Conservation (phyloP, 306 rosid species). For the Delonix regia region DNA sequence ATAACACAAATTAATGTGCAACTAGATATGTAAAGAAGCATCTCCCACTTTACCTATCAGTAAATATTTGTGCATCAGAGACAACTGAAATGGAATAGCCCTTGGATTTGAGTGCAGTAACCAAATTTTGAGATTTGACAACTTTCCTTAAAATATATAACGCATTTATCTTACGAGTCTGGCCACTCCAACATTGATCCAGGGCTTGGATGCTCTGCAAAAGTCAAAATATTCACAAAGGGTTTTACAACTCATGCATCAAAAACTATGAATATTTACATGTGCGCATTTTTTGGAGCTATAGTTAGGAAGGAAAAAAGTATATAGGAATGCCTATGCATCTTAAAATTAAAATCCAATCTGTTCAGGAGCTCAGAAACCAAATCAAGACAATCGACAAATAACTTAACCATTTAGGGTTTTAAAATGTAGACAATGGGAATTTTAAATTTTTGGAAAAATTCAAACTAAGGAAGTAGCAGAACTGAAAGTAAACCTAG, state of each 20-base stretch:
- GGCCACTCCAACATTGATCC: conserved; percentile 40
- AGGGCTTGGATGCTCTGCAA: conserved; percentile 56
- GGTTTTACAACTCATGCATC: conserved; percentile 4
- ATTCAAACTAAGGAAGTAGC: neutral
- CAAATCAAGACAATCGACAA: neutral
- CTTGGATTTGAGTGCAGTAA: conserved; percentile 48
- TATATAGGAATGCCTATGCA: neutral
- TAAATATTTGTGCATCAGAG: conserved; percentile 35
- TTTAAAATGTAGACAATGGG: neutral
- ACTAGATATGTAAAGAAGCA: conserved; percentile 8
- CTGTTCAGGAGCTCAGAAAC: neutral
- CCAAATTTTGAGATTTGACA: conserved; percentile 45
- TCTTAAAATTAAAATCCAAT: neutral
- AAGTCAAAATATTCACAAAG: conserved; percentile 29
- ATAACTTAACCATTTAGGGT: neutral
- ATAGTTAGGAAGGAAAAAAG: neutral
- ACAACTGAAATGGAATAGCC: conserved; percentile 46
- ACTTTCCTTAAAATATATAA: conserved; percentile 56
- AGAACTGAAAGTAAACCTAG: neutral
- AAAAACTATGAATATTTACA: conserved; percentile 17
- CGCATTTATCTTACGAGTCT: conserved; percentile 43
- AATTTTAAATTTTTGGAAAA: neutral
- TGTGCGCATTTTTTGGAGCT: conserved; percentile 4
- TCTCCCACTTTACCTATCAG: conserved; percentile 53
- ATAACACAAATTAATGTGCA: conserved; percentile 3